Base-by-base conservation (phyloP, 2,329 filamentous ascomycete genomes). In the Calycina herbarum region DNA sequence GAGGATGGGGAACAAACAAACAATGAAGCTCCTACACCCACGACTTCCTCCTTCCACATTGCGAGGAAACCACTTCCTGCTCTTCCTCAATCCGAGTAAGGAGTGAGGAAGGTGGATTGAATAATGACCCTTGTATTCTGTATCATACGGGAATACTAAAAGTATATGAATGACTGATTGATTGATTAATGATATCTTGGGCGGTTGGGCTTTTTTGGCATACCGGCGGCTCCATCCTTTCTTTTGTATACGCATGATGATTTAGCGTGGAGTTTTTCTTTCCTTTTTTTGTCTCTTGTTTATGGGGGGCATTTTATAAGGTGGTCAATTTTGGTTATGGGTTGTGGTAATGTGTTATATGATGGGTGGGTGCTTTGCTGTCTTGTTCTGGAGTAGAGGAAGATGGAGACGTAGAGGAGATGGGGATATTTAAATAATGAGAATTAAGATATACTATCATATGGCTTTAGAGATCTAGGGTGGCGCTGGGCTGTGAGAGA, bases 41-140 rank as follows among this genome's bases (percentile, higher is more conserved):
- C 31, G 20, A 33, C 5, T 24, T 11, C 45, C 7, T 13, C 54
- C 35, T 64, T 65, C 35, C 61, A 45, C 20, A 67, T 66, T 56
- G 62, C 64, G 27, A 57, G 66, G 27, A 71, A 71, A 42, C 68
- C 70, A 15, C 56, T 71, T 15, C 70, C 70, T 57, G 64, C 68
- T 20, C 59, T 71, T 20, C 70, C 70, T 45, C 35, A 29, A 15
- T 11, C 10, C 13, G 35, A 38, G 35, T 38, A 15, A 38, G 15
- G n/a, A 51, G 10, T 7, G 5, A 4, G 17, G 45, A 24, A 24
- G 7, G 20, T 8, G n/a, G n/a, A 51, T 51, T 51, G 42, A 20
- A 48, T 48, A 20, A 48, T 20, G 42, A 48, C 13, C n/a, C 17
- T 20, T n/a, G n/a, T 20, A 20, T 48, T 48, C 42, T 48, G 17